A percentile compares a stretch with the other conserved stretches of the same genome.
These are phyloP conservation scores for Trichocomaceae sp. DNA, from an alignment of 2,329 filamentous ascomycete species.

Conservation along the genomic window DNA sequence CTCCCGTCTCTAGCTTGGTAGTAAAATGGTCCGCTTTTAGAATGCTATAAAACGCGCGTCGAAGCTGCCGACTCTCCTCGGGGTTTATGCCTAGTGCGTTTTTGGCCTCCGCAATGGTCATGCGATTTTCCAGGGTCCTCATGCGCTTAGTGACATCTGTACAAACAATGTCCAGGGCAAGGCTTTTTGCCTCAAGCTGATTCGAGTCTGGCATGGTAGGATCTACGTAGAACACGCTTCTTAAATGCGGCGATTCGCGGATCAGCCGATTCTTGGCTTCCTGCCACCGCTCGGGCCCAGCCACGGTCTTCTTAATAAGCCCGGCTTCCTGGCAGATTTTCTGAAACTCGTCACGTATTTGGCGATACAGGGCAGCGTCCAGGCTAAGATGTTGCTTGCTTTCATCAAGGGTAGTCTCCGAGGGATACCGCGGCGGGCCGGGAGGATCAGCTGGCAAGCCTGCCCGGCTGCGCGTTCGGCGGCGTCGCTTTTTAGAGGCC, in stretches of 20 bases:
- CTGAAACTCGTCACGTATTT: conserved; percentile 61
- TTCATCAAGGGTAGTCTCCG: conserved; percentile 75
- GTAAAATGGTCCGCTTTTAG: conserved; percentile 61
- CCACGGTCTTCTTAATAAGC: conserved; percentile 69
- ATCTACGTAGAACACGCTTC: conserved; percentile 54
- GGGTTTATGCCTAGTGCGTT: conserved; percentile 63
- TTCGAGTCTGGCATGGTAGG: conserved; percentile 47
- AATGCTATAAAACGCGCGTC: conserved; percentile 59
- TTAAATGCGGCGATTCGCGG: conserved; percentile 57
- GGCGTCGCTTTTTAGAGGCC: conserved; percentile 58
- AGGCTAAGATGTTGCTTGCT: conserved; percentile 64
- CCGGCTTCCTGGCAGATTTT: conserved; percentile 60
- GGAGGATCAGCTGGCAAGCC: conserved; percentile 62
- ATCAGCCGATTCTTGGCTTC: conserved; percentile 62
- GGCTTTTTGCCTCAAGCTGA: conserved; percentile 54
- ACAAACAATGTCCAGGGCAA: conserved; percentile 72
- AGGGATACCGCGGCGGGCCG: conserved; percentile 67
- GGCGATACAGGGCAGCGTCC: conserved; percentile 56
- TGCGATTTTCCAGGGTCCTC: conserved; percentile 57
- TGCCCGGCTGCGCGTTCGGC: conserved; percentile 61
- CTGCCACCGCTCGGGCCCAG: conserved; percentile 68
- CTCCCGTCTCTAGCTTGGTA: conserved; percentile 65
- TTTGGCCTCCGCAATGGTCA: conserved; percentile 69
- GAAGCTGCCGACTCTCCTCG: conserved; percentile 59
- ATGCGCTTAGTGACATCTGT: conserved; percentile 76